Evolutionary conservation across 75 land plant genomes (phyloP), one percentile per base, ranked within the genome.

Genomic region (Selaginella moellendorffii): DNA sequence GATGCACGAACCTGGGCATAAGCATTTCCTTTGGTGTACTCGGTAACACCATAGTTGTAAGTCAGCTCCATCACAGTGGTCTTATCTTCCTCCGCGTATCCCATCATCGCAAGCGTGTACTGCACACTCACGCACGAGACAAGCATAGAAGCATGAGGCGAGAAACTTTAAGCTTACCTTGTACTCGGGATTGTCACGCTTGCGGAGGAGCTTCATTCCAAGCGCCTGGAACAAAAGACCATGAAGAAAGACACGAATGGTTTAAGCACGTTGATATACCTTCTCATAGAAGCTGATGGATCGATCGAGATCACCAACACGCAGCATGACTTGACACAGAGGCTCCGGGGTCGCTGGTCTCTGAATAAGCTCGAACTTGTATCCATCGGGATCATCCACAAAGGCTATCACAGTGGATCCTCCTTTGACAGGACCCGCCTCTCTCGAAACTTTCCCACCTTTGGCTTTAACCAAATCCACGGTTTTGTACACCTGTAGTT

Each of bases 261-360:
- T n/a, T n/a, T n/a, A n/a, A n/a, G n/a, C n/a, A n/a, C n/a, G n/a
- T n/a, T n/a, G n/a, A n/a, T n/a, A n/a, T n/a, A n/a, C 99, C 82
- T 90, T 90, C 66, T 95, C 88, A 73, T 95, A 95, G 61, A 95
- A 95, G 54, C 77, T 71, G 64, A 90, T 84, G 23, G 99, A 76
- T 23, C 92, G 76, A 8, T 84, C 97, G 22, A 95, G 73, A 73
- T 95, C 99, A 42, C 99, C 99, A 22, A 95, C 97, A 68, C 99
- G 87, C 65, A 95, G 90, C 99, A 95, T 95, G 53, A 95, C 84
- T 78, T 95, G 99, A 64, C 99, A 95, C 0, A 95, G 79, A 20
- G 99, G 99, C 66, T 95, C 99, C 66, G 86, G 84, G 27, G 97
- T 95, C 0, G 85, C 70, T 20, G 70, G 82, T 66, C 99, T 77